Evolutionary conservation across 495 filamentous ascomycete genomes (phyloP).

Genomic region (Achaetomiella virescens): DNA sequence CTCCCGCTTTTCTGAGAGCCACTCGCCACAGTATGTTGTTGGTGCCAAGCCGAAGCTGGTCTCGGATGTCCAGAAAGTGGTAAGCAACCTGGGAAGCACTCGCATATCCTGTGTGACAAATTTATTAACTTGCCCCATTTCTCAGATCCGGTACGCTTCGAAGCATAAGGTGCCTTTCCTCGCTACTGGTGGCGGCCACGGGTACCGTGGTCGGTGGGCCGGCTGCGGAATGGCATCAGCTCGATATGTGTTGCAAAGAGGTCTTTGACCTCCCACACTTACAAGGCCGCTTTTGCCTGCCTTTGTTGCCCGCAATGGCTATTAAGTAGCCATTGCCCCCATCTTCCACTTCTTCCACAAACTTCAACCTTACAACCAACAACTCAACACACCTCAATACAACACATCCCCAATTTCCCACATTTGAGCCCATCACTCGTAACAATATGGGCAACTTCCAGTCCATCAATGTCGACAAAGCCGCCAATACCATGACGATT

Average conservation of each 20-base stretch:
- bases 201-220: constrained; percentile 3
- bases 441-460: constrained; percentile 28
- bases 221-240: constrained; percentile 21
- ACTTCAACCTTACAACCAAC: no score
- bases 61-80: constrained; percentile 26
- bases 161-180: constrained; percentile 11
- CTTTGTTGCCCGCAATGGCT: no score
- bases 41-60: constrained; percentile 26
- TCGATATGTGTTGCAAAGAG: no score
- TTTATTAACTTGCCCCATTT: neutral
- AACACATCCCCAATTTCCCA: no score
- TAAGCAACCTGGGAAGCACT: neutral
- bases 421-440: no score
- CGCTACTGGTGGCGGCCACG: constrained; percentile 15
- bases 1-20: neutral
- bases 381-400: no score
- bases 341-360: no score
- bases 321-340: no score
- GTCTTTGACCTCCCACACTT: no score
- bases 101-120: neutral
- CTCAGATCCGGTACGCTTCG: constrained; percentile 8
- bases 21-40: constrained; percentile 23
- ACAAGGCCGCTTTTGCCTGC: no score
- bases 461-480: constrained; percentile 24
- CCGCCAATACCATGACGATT: constrained; percentile 37